Evolutionary conservation across 2,329 filamentous ascomycete genomes (phyloP).

Genomic region (Aspergillus costaricaensis): DNA sequence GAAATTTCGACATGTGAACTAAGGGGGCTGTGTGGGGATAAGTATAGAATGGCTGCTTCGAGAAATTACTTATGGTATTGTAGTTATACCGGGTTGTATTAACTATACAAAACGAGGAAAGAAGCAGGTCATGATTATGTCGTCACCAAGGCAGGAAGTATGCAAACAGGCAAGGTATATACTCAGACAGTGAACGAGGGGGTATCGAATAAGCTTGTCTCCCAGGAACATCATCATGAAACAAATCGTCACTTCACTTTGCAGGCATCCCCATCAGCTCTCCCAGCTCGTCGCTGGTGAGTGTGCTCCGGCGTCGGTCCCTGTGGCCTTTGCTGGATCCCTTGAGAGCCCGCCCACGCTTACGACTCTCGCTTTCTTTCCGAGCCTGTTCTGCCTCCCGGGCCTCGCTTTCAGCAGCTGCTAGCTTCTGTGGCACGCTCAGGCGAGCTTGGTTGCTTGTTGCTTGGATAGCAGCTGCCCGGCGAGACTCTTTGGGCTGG

Average conservation of each 20-base stretch:
- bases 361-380: slow-evolving; percentile 38
- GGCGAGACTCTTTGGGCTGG: neutral
- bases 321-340: slow-evolving; percentile 28
- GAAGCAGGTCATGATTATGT: slow-evolving; percentile 1
- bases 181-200: slow-evolving; percentile 9
- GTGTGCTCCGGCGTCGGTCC: slow-evolving; percentile 45
- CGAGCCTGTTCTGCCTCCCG: slow-evolving; percentile 38
- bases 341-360: slow-evolving; percentile 36
- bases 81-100: too few species aligned
- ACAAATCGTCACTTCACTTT: slow-evolving; percentile 11
- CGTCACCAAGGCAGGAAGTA: neutral
- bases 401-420: slow-evolving; percentile 46
- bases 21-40: too few species aligned
- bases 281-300: slow-evolving; percentile 49
- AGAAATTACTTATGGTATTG: too few species aligned
- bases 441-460: slow-evolving; percentile 23
- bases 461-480: slow-evolving; percentile 16
- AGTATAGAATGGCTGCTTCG: too few species aligned
- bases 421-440: slow-evolving; percentile 47
- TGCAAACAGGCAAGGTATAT: slow-evolving; percentile 4
- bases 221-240: neutral
- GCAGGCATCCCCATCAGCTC: slow-evolving; percentile 38
- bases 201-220: slow-evolving; percentile 7
- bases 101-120: neutral
- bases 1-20: too few species aligned